phyloP scores from a whole-genome alignment of 148 eudicot species.

The Fallopia convolvulus region DNA sequence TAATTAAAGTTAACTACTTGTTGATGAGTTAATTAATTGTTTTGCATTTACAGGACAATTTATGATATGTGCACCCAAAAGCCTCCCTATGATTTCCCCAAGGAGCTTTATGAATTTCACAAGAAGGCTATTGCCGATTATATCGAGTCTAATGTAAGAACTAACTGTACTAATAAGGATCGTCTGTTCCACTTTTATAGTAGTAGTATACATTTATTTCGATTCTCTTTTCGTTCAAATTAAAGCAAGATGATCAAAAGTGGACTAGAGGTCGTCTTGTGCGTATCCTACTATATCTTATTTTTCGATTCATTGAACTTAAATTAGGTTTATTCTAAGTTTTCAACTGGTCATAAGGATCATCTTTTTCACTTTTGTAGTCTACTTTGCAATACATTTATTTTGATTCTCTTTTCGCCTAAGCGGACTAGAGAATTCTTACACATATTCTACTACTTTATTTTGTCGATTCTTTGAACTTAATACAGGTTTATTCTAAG shows the following conservation, averaged over 20 bases:
- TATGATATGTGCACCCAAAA: conserved; percentile 38
- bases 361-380: no score
- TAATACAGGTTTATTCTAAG: neutral
- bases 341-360: neutral
- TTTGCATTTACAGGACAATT: conserved; percentile 14
- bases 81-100: conserved; percentile 20
- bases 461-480: neutral
- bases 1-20: neutral
- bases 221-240: no score
- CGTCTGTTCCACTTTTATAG: no score
- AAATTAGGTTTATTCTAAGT: no score
- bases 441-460: no score
- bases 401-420: no score
- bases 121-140: conserved; percentile 16
- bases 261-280: no score
- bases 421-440: no score
- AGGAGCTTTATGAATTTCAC: conserved; percentile 19
- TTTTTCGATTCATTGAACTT: neutral
- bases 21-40: neutral
- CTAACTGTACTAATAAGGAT: neutral
- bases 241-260: no score
- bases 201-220: no score
- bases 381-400: no score
- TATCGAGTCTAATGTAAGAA: conserved; percentile 20
- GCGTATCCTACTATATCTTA: no score